Evolutionary conservation across 1,284 basidiomycete genomes (phyloP).

Genomic region (Malassezia caprae): DNA sequence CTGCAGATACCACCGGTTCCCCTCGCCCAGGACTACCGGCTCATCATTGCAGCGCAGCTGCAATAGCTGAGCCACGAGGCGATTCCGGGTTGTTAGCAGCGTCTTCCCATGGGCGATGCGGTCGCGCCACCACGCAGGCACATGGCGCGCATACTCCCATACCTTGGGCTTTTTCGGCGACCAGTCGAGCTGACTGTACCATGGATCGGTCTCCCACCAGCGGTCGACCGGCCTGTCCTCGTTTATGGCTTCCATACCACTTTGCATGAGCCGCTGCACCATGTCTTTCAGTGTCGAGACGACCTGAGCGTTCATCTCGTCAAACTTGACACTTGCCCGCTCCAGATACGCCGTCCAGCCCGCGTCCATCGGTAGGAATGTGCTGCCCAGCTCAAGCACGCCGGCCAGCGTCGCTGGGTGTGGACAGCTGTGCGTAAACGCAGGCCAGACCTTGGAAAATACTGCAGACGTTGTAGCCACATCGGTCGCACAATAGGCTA

Average conservation of each 20-base stretch:
- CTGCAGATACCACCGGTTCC: not conserved
- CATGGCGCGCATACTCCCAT: not conserved
- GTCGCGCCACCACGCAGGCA: constrained; percentile 36
- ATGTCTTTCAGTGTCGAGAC: constrained; percentile 60
- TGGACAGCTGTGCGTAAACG: constrained; percentile 73
- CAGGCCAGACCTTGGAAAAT: constrained; percentile 68
- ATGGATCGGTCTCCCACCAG: constrained; percentile 66
- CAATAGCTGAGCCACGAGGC: constrained; percentile 27
- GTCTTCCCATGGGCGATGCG: constrained; percentile 22
- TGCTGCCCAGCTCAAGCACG: constrained; percentile 79
- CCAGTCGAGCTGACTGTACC: constrained; percentile 91
- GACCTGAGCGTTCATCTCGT: constrained; percentile 65
- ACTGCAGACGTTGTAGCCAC: constrained; percentile 76
- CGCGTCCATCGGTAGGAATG: constrained; percentile 80
- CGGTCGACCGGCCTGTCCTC: constrained; percentile 18
- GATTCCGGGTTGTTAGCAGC: constrained; percentile 18
- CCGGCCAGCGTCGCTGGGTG: constrained; percentile 90
- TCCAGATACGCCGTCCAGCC: constrained; percentile 74
- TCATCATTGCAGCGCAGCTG: constrained; percentile 23
- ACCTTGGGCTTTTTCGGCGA: constrained; percentile 64
- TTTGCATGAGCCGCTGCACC: constrained; percentile 54
- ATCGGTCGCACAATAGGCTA: constrained; percentile 80
- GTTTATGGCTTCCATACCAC: constrained; percentile 22
- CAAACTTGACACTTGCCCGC: constrained; percentile 68
- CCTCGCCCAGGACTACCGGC: constrained; percentile 14